These are phyloP conservation scores for Mycena belliarum DNA, from an alignment of 768 basidiomycete species.

Conservation along the genomic window DNA sequence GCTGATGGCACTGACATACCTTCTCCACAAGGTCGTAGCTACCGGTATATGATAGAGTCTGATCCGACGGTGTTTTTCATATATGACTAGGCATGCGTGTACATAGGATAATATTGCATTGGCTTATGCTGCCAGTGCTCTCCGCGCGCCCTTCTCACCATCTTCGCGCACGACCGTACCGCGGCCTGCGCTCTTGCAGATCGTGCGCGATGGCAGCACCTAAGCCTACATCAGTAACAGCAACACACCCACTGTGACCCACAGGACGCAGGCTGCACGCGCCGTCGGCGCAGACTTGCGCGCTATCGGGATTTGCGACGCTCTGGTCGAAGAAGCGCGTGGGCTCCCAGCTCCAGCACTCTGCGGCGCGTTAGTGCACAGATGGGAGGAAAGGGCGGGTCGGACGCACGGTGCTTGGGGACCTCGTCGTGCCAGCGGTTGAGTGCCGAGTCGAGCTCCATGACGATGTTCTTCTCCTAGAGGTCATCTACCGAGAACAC, in stretches of 20 bases:
- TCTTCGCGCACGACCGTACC: constrained; percentile 72
- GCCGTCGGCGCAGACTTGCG: constrained; percentile 42
- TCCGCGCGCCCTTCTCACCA: too few relatives aligned
- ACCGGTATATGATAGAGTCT: too few relatives aligned
- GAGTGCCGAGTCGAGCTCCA: constrained; percentile 73
- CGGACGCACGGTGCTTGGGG: constrained; percentile 47
- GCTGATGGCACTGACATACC: too few relatives aligned
- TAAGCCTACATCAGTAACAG: constrained; percentile 8
- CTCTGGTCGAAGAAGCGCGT: constrained; percentile 55
- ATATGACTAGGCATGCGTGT: too few relatives aligned
- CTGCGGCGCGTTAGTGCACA: constrained; percentile 13
- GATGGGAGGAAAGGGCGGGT: constrained; percentile 53
- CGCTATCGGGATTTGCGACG: constrained; percentile 63
- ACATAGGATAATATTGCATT: too few relatives aligned
- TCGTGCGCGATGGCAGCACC: constrained; percentile 66
- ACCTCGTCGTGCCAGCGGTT: constrained; percentile 57
- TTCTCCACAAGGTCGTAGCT: too few relatives aligned
- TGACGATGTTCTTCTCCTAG: constrained; percentile 66
- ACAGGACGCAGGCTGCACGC: background rate
- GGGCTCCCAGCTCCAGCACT: constrained; percentile 39
- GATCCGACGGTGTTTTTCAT: too few relatives aligned
- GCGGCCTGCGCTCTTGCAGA: constrained; percentile 87
- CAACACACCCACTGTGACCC: background rate
- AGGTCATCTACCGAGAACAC: constrained; percentile 46
- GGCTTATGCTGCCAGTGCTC: too few relatives aligned